A percentile compares a stretch with the other conserved stretches of the same genome.
These are phyloP conservation scores for Linnemannia exigua DNA, from an alignment of 192 early-diverging fungal genomes.

Conservation along the genomic window DNA sequence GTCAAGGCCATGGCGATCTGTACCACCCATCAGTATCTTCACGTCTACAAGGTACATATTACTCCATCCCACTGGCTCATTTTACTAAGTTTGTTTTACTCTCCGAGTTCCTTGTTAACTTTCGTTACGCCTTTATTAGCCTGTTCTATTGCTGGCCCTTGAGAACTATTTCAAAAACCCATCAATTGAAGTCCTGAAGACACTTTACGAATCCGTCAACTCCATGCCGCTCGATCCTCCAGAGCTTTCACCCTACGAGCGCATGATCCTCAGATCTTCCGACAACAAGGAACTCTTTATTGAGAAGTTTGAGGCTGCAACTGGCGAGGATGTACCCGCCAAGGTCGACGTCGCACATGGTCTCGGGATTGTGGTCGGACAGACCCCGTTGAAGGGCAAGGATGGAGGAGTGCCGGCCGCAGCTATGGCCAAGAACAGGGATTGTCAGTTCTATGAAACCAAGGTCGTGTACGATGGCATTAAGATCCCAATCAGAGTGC, in stretches of 20 bases:
- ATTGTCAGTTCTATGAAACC: conserved; percentile 90
- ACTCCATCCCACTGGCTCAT: neutral
- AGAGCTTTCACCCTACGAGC: conserved; percentile 80
- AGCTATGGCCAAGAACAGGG: conserved; percentile 72
- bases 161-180: conserved; percentile 92
- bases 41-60: conserved; percentile 83
- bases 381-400: conserved; percentile 26
- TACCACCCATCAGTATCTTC: conserved; percentile 90
- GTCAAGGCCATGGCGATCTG: conserved; percentile 97
- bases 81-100: conserved; percentile 1
- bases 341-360: conserved; percentile 59
- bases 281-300: conserved; percentile 90
- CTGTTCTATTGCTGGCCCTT: conserved; percentile 89
- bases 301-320: conserved; percentile 75
- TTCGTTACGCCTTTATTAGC: no score
- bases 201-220: conserved; percentile 88
- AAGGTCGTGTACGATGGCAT: conserved; percentile 88
- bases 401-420: conserved; percentile 1
- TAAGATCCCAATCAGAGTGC: conserved; percentile 90
- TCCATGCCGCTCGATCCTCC: conserved; percentile 91
- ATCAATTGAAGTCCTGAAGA: conserved; percentile 78
- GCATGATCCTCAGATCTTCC: conserved; percentile 85
- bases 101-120: neutral
- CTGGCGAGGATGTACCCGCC: conserved; percentile 13
- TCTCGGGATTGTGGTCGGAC: conserved; percentile 42